phyloP scores from a whole-genome alignment of 2,329 filamentous ascomycete species.

The Pseudocercospora eumusae region DNA sequence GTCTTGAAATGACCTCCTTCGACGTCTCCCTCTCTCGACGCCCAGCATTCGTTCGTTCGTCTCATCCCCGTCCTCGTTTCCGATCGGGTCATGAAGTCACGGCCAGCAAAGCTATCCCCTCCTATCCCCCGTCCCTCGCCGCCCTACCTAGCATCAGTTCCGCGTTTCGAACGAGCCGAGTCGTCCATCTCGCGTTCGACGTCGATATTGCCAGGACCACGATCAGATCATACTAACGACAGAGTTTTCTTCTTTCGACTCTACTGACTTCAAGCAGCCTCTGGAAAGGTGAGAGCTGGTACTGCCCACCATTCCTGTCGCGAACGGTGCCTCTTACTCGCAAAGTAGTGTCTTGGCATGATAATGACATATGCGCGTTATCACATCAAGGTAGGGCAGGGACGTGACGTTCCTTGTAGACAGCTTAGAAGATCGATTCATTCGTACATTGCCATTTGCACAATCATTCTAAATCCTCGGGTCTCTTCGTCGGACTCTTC shows the following conservation, averaged over 20 bases:
- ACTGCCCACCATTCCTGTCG: too few species aligned
- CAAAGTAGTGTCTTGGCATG: not conserved
- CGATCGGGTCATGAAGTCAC: constrained; percentile 12
- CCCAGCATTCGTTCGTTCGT: constrained; percentile 15
- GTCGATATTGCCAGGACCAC: constrained; percentile 6
- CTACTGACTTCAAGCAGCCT: constrained; percentile 5
- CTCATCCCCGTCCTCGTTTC: constrained; percentile 17
- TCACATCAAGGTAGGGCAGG: not conserved
- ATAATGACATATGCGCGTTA: not conserved
- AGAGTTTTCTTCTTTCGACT: not conserved
- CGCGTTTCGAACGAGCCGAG: constrained; percentile 22
- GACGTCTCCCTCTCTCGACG: constrained; percentile 18
- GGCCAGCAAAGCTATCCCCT: not conserved
- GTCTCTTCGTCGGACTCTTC: constrained; percentile 48
- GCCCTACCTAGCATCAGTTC: constrained; percentile 10
- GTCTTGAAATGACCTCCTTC: constrained; percentile 17
- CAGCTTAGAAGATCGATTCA: not conserved
- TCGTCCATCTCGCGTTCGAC: constrained; percentile 18
- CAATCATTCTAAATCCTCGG: constrained; percentile 47
- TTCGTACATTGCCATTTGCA: constrained; percentile 11
- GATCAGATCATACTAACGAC: not conserved
- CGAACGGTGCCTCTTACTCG: too few species aligned
- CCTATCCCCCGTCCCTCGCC: constrained; percentile 11
- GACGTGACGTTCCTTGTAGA: not conserved
- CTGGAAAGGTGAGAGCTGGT: not conserved